Conservation (phyloP, 2,329 filamentous ascomycete genomes). For the Albophoma yamanashiensis region DNA sequence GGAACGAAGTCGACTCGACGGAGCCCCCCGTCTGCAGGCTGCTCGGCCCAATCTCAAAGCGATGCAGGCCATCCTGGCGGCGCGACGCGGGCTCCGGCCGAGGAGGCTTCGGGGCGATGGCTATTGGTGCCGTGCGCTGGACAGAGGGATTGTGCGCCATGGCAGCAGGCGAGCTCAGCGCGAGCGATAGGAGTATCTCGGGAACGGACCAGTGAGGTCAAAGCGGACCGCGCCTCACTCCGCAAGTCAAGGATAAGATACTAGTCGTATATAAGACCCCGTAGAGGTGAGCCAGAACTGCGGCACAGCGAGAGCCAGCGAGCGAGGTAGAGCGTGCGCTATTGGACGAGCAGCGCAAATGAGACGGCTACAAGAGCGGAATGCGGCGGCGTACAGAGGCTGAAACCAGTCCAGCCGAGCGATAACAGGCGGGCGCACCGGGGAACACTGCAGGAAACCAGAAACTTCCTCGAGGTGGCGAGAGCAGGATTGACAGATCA, state of each 20-base stretch:
- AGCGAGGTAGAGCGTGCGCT: neutral
- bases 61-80: conserved; percentile 35
- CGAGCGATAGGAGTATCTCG: conserved; percentile 3
- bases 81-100: conserved; percentile 27
- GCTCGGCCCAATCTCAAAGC: conserved; percentile 37
- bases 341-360: neutral
- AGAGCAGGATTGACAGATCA: neutral
- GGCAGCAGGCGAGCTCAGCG: conserved; percentile 17
- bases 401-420: neutral
- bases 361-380: neutral
- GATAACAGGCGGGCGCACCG: neutral
- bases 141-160: conserved; percentile 44
- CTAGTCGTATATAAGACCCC: neutral
- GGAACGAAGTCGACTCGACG: conserved; percentile 33
- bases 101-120: conserved; percentile 52
- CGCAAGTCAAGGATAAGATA: neutral
- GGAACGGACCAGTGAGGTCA: conserved; percentile 1
- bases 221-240: neutral
- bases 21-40: conserved; percentile 43
- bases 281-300: neutral
- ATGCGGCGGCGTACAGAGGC: neutral
- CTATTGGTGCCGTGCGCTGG: conserved; percentile 52
- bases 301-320: neutral
- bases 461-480: neutral
- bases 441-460: neutral